phyloP scores from a whole-genome alignment of 306 rosid genomes.

The Acacia melanoxylon region DNA sequence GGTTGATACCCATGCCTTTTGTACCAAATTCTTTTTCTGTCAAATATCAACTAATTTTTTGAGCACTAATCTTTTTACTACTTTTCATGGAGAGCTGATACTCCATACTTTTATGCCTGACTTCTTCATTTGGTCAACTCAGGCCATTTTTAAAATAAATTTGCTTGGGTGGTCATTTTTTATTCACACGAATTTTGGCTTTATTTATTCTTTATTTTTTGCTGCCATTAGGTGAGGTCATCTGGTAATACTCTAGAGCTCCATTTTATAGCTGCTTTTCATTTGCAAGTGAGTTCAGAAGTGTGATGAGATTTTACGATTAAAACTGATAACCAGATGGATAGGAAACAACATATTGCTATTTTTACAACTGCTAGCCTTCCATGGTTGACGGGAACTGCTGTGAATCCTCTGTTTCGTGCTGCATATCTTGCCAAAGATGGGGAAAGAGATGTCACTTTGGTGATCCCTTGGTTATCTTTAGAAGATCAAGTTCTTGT shows the following conservation, averaged over 20 bases:
- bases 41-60: neutral
- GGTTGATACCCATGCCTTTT: neutral
- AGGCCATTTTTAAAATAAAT: neutral
- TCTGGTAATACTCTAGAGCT: constrained; percentile 19
- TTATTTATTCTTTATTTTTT: constrained; percentile 7
- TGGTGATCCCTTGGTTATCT: constrained; percentile 93
- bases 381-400: constrained; percentile 99
- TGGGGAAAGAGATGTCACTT: constrained; percentile 65
- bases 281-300: constrained; percentile 12
- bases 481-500: constrained; percentile 70
- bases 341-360: constrained; percentile 68
- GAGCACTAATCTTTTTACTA: neutral
- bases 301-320: constrained; percentile 21
- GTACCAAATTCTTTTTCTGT: neutral
- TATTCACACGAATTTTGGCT: neutral
- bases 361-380: constrained; percentile 97
- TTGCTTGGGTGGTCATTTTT: neutral
- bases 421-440: constrained; percentile 77
- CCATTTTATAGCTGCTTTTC: constrained; percentile 27
- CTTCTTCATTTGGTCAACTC: neutral
- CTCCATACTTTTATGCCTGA: neutral
- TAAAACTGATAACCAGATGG: constrained; percentile 54
- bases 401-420: constrained; percentile 93
- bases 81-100: neutral
- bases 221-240: constrained; percentile 18